Evolutionary conservation across 768 basidiomycete species (phyloP).

Genomic region (Mrakia hoshinonis): DNA sequence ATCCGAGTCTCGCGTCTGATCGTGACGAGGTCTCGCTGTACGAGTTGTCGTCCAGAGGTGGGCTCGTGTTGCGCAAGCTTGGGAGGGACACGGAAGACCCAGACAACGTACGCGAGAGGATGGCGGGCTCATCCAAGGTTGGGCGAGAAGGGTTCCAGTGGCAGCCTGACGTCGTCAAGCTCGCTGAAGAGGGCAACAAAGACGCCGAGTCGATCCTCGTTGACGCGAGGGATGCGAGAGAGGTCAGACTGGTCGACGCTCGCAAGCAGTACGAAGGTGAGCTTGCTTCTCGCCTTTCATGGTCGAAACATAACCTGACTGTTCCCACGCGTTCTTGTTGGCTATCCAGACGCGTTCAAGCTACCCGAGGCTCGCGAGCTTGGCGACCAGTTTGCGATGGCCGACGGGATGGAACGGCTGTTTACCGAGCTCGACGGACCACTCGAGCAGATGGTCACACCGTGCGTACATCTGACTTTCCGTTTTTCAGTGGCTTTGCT

Average conservation of each 20-base stretch:
- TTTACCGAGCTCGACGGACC: not conserved
- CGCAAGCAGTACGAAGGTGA: slow-evolving; percentile 14
- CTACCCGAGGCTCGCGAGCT: not conserved
- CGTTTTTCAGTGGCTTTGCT: not conserved
- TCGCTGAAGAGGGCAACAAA: not conserved
- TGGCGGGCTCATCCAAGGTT: not conserved
- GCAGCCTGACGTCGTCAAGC: not conserved
- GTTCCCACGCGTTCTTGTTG: too few relatives aligned
- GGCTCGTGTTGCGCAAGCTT: slow-evolving; percentile 4
- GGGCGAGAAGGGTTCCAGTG: slow-evolving; percentile 9
- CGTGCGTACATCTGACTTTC: not conserved
- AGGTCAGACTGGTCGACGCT: slow-evolving; percentile 4
- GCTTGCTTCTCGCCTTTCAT: not conserved
- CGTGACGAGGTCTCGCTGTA: slow-evolving; percentile 3
- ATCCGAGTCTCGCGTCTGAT: slow-evolving; percentile 18
- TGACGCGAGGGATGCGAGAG: not conserved
- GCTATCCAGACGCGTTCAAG: not conserved
- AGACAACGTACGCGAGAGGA: not conserved
- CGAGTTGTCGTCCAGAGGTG: slow-evolving; percentile 12
- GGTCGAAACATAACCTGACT: not conserved
- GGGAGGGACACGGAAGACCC: not conserved
- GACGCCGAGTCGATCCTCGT: not conserved
- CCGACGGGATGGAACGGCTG: not conserved
- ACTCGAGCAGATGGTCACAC: slow-evolving; percentile 7
- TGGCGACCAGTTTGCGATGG: not conserved